phyloP scores from a whole-genome alignment of 2,329 filamentous ascomycete genomes.

The Ascochyta clinopodiicola region DNA sequence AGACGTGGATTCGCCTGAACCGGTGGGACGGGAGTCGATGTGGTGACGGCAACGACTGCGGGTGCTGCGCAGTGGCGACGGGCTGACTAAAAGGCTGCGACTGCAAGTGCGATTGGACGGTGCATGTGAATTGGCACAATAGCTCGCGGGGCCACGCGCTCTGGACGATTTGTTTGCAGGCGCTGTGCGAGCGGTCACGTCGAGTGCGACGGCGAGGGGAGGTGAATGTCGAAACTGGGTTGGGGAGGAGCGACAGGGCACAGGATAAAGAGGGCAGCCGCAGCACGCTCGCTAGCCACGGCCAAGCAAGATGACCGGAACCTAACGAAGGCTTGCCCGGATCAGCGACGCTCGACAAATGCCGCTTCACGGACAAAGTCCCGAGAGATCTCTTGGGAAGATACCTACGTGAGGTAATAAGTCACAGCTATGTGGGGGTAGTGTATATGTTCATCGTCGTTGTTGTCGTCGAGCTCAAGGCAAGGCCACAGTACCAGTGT shows the following conservation, averaged over 20 bases:
- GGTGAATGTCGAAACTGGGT: slow-evolving; percentile 15
- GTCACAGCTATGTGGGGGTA: too few species aligned
- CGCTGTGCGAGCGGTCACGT: slow-evolving; percentile 18
- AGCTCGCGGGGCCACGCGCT: slow-evolving; percentile 35
- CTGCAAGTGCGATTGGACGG: slow-evolving; percentile 19
- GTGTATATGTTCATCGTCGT: too few species aligned
- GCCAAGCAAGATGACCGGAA: slow-evolving; percentile 13
- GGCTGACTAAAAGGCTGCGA: slow-evolving; percentile 20
- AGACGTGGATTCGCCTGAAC: slow-evolving; percentile 8
- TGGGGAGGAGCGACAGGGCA: slow-evolving; percentile 11
- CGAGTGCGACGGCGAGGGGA: slow-evolving; percentile 5
- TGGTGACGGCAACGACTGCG: slow-evolving; percentile 38
- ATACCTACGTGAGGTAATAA: background rate
- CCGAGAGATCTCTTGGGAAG: slow-evolving; percentile 4
- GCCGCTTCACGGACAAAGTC: slow-evolving; percentile 13
- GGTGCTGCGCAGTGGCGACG: slow-evolving; percentile 30
- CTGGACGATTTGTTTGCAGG: slow-evolving; percentile 10
- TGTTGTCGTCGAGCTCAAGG: background rate
- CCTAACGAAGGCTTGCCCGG: slow-evolving; percentile 12
- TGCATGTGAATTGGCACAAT: slow-evolving; percentile 23
- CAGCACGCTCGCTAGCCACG: slow-evolving; percentile 14
- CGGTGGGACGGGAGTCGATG: slow-evolving; percentile 8
- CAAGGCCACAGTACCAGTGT: background rate
- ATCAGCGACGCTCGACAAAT: slow-evolving; percentile 16
- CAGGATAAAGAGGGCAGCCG: slow-evolving; percentile 13